phyloP scores from a whole-genome alignment of 495 filamentous ascomycete species.

The Talaromyces adpressus region DNA sequence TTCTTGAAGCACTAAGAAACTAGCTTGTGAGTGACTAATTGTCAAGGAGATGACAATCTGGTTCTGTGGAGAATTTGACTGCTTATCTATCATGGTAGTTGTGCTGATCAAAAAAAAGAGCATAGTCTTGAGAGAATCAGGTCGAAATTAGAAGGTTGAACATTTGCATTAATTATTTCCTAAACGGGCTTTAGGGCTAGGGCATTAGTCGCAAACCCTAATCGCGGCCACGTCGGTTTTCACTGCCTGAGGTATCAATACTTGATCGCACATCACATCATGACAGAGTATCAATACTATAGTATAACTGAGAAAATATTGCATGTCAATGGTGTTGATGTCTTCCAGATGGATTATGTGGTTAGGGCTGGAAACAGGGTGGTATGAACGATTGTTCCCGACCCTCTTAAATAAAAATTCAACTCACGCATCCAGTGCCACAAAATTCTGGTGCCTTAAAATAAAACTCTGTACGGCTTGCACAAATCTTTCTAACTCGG shows the following conservation, averaged over 20 bases:
- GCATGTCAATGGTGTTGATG: background rate
- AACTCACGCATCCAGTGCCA: background rate
- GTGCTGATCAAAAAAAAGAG: background rate
- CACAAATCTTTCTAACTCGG: constrained; percentile 32
- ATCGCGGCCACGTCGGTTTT: background rate
- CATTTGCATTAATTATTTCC: background rate
- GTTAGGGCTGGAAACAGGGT: background rate
- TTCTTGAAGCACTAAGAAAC: background rate
- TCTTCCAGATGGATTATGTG: background rate
- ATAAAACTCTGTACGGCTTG: background rate
- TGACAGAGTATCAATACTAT: background rate
- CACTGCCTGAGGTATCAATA: background rate
- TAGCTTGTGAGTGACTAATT: background rate
- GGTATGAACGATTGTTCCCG: background rate
- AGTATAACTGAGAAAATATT: background rate
- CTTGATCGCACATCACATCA: background rate
- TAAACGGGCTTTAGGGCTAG: background rate
- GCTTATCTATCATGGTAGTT: background rate
- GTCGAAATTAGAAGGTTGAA: background rate
- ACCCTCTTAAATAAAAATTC: background rate
- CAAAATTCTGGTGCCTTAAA: background rate
- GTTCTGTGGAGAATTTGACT: background rate
- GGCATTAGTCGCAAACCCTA: background rate
- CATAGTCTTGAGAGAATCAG: background rate
- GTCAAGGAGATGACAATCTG: background rate